Evolutionary conservation across 352 stramenopile species (phyloP).

Genomic region (Phytophthora boehmeriae): DNA sequence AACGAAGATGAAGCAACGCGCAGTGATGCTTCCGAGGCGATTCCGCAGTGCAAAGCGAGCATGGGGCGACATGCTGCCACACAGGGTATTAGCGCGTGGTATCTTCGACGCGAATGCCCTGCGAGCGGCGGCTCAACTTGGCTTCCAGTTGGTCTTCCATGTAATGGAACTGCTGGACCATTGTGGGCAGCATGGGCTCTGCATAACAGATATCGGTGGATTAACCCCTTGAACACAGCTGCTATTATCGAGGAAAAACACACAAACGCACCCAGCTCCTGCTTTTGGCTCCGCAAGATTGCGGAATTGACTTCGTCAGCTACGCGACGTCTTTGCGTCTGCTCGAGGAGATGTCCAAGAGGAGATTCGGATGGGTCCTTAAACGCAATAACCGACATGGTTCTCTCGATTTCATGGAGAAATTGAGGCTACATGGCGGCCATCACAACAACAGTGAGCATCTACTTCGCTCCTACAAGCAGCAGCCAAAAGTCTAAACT

Average conservation of each 20-base stretch:
- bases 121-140: constrained; percentile 61
- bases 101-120: constrained; percentile 56
- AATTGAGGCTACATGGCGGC: constrained; percentile 53
- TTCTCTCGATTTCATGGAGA: constrained; percentile 78
- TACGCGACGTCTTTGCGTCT: constrained; percentile 65
- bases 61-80: constrained; percentile 4
- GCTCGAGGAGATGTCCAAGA: constrained; percentile 60
- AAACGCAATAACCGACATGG: constrained; percentile 81
- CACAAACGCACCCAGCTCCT: constrained; percentile 62
- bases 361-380: constrained; percentile 67
- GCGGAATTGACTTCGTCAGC: constrained; percentile 79
- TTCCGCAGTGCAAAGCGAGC: constrained; percentile 7
- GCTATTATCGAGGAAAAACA: background rate
- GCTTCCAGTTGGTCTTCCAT: constrained; percentile 76
- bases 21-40: background rate
- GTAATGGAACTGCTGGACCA: constrained; percentile 79
- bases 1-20: constrained; percentile 7
- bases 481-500: constrained; percentile 17
- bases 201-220: background rate
- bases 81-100: constrained; percentile 25
- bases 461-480: background rate
- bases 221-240: constrained; percentile 8
- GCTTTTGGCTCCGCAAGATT: constrained; percentile 73
- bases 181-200: constrained; percentile 80
- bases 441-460: constrained; percentile 6